Percentiles rank a stretch among this genome's conserved stretches.
These are phyloP conservation scores for Mrakia gelida DNA, from an alignment of 768 basidiomycete genomes.

Conservation along the genomic window DNA sequence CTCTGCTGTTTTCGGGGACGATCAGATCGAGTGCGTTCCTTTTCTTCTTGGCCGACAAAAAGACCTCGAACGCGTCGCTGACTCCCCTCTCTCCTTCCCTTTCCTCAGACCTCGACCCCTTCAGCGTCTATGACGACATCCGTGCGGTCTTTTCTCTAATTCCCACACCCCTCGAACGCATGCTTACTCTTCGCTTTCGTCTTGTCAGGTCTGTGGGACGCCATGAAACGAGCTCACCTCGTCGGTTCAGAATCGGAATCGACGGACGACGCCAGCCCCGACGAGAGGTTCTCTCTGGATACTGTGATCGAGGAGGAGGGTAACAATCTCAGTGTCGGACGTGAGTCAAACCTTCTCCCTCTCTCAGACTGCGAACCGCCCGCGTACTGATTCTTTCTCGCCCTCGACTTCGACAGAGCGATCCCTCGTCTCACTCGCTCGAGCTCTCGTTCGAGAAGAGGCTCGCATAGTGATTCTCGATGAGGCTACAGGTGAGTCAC, in stretches of 20 bases:
- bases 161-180: background rate
- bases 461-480: constrained; percentile 19
- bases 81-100: too few species aligned
- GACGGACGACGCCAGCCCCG: constrained; percentile 32
- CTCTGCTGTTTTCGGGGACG: constrained; percentile 50
- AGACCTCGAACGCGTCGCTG: too few species aligned
- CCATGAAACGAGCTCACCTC: constrained; percentile 78
- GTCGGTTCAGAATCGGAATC: constrained; percentile 50
- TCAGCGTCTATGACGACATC: constrained; percentile 71
- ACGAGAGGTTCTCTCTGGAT: constrained; percentile 71
- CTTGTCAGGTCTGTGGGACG: constrained; percentile 66
- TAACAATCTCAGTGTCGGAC: constrained; percentile 64
- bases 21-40: constrained; percentile 51
- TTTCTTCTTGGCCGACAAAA: too few species aligned
- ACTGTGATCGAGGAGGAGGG: constrained; percentile 82
- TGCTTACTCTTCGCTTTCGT: background rate
- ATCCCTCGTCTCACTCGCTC: constrained; percentile 71
- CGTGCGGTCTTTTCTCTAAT: background rate
- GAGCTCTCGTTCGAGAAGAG: constrained; percentile 81
- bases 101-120: constrained; percentile 68
- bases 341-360: background rate
- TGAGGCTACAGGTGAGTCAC: constrained; percentile 14
- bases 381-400: background rate
- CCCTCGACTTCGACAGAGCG: constrained; percentile 49
- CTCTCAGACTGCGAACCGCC: background rate